Evolutionary conservation across 1,139 yeast genomes (phyloP).

Genomic region (Debaryomycetaceae sp.): DNA sequence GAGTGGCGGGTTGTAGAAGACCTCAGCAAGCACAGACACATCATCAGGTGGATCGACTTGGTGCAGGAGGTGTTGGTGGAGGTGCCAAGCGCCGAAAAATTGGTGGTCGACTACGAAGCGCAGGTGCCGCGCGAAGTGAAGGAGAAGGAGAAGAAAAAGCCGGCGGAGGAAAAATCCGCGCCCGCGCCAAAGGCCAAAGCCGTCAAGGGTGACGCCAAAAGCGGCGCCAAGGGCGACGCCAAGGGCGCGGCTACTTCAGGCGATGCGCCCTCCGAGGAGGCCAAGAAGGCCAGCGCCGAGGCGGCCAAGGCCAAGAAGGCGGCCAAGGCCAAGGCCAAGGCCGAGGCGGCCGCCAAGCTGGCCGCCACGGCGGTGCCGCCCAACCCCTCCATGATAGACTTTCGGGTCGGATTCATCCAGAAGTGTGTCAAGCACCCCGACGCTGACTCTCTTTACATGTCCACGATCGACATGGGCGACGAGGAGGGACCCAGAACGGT

Average conservation of each 20-base stretch:
- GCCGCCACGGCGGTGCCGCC: conserved; percentile 59
- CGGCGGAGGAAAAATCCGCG: conserved; percentile 25
- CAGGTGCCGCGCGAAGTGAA: conserved; percentile 57
- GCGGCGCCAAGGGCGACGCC: conserved; percentile 26
- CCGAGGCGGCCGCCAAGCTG: conserved; percentile 34
- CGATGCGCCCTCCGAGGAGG: conserved; percentile 47
- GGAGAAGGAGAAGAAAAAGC: conserved; percentile 50
- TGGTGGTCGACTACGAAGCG: conserved; percentile 54
- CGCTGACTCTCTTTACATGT: conserved; percentile 93
- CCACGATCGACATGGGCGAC: conserved; percentile 96
- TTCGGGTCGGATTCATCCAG: conserved; percentile 94
- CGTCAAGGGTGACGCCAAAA: conserved; percentile 16
- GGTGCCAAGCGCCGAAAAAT: conserved; percentile 49
- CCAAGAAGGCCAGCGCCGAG: conserved; percentile 53
- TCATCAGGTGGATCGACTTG: conserved; percentile 87
- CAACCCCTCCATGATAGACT: conserved; percentile 80
- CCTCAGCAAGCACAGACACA: conserved; percentile 62
- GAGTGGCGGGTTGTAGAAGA: conserved; percentile 52
- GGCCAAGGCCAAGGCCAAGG: conserved; percentile 58
- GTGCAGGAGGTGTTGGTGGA: conserved; percentile 64
- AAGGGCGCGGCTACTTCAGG: conserved; percentile 16
- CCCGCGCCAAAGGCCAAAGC: conserved; percentile 23
- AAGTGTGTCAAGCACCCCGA: conserved; percentile 97
- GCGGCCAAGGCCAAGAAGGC: conserved; percentile 69
- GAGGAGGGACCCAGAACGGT: conserved; percentile 97